Evolutionary conservation across 2,329 filamentous ascomycete genomes (phyloP).

Genomic region (Magnaporthiopsis incrustans): DNA sequence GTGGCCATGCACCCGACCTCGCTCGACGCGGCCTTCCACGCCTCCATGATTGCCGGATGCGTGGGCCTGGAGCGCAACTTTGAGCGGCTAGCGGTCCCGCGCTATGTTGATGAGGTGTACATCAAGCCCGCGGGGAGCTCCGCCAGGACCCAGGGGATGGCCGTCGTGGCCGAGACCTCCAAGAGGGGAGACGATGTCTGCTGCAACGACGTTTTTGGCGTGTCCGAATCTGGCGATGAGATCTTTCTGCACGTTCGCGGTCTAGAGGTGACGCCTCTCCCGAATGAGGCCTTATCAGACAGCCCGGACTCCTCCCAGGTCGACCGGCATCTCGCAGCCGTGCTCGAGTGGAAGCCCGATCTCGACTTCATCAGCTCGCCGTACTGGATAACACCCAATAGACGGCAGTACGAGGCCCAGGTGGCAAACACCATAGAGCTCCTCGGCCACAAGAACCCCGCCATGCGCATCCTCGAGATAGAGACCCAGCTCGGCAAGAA

Average conservation of each 20-base stretch:
- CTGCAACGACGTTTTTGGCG: not conserved
- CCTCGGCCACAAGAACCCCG: constrained; percentile 14
- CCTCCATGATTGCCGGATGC: constrained; percentile 8
- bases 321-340: constrained; percentile 4
- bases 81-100: constrained; percentile 8
- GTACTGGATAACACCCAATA: not conserved
- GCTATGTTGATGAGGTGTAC: constrained; percentile 12
- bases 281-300: not conserved
- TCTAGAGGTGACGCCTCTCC: constrained; percentile 1
- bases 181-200: not conserved
- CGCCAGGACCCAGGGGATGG: not conserved
- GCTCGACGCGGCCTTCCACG: constrained; percentile 18
- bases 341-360: constrained; percentile 10
- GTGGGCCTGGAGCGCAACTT: constrained; percentile 9
- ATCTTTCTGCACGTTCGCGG: constrained; percentile 3
- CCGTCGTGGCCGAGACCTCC: not conserved
- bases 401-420: not conserved
- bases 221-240: not conserved
- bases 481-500: not conserved
- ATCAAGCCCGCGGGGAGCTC: not conserved
- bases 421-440: not conserved
- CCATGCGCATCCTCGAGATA: constrained; percentile 13
- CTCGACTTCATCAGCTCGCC: constrained; percentile 8
- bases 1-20: constrained; percentile 21
- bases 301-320: not conserved